Base-by-base conservation (phyloP, 495 filamentous ascomycete genomes). In the Penicillium cinerascens region DNA sequence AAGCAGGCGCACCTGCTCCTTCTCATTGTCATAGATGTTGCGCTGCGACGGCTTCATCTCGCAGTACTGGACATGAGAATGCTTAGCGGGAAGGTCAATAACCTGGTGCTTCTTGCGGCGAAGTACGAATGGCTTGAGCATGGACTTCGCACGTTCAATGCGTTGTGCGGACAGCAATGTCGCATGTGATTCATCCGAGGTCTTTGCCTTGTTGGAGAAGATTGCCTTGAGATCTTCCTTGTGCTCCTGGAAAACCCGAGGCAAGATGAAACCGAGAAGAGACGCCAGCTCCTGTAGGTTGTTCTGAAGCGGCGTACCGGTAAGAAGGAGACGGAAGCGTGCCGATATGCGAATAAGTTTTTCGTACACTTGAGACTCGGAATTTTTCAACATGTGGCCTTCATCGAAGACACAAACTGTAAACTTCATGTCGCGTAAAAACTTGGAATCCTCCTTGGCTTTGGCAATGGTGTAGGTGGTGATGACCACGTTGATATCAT, bases 61-160 rank as follows among this genome's bases (percentile, higher is more conserved):
- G 61, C 91, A 96, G 59, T 86, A 86, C 54, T 90, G 84, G 2
- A 97, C 82, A 9, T 82, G 79, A 26, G 81, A 79, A 15, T 78
- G 86, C 73, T 98, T 98, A n/a, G 77, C 73, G 0, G 93, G 91
- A 18, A 98, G 74, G 54, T 93, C 84, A 10, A 97, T 78, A n/a
- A 97, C 95, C 57, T 97, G 91, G 40, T 89, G 85, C 71, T 98
- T 98, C 73, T 93, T 92, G 5, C 93, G 80, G 35, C 95, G 90
- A 0, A 98, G 73, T 21, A 98, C 88, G 64, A 97, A 98, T 0
- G 93, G 93, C 33, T 92, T 88, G 67, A 98, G 84, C 78, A 98
- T 97, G 0, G 90, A 88, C 40, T 89, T 86, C 0, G 93, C 93
- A 27, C 91, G 80, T 18, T 81, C 79, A 43, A 97, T 93, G 4